phyloP scores from a whole-genome alignment of 306 rosid species.

The Cercis canadensis region DNA sequence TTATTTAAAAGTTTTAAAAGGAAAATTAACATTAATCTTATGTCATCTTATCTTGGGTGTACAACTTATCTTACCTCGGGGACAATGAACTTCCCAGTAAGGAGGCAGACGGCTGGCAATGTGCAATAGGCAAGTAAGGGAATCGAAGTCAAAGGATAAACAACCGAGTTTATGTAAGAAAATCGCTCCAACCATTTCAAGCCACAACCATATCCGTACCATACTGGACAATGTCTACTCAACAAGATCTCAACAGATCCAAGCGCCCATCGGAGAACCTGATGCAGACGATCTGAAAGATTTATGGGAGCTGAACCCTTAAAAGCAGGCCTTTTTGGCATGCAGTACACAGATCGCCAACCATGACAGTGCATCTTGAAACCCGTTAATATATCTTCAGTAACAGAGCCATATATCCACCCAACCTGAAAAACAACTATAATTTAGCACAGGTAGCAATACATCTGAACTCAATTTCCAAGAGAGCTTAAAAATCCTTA shows the following conservation, averaged over 20 bases:
- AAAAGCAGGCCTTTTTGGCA: slow-evolving; percentile 88
- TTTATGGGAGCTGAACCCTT: slow-evolving; percentile 97
- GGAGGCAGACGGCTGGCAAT: slow-evolving; percentile 90
- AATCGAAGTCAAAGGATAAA: slow-evolving; percentile 88
- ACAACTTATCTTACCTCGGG: slow-evolving; percentile 65
- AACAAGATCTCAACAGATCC: slow-evolving; percentile 90
- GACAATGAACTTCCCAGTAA: slow-evolving; percentile 87
- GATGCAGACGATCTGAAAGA: slow-evolving; percentile 86
- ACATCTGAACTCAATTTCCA: slow-evolving; percentile 1
- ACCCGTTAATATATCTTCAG: slow-evolving; percentile 91
- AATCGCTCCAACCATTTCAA: slow-evolving; percentile 86
- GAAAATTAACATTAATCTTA: background rate
- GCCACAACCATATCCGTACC: slow-evolving; percentile 96
- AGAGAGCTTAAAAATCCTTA: background rate
- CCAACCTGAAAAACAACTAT: slow-evolving; percentile 66
- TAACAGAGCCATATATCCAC: slow-evolving; percentile 97
- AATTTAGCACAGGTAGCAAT: slow-evolving; percentile 20
- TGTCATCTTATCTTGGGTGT: background rate
- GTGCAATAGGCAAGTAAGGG: slow-evolving; percentile 85
- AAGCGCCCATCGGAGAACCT: slow-evolving; percentile 95
- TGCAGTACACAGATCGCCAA: slow-evolving; percentile 95
- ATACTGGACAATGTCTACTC: slow-evolving; percentile 87
- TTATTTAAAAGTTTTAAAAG: background rate
- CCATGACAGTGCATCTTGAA: slow-evolving; percentile 98
- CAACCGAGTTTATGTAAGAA: slow-evolving; percentile 88